phyloP scores from a whole-genome alignment of 1,284 basidiomycete genomes.

The Peniophora sp. region DNA sequence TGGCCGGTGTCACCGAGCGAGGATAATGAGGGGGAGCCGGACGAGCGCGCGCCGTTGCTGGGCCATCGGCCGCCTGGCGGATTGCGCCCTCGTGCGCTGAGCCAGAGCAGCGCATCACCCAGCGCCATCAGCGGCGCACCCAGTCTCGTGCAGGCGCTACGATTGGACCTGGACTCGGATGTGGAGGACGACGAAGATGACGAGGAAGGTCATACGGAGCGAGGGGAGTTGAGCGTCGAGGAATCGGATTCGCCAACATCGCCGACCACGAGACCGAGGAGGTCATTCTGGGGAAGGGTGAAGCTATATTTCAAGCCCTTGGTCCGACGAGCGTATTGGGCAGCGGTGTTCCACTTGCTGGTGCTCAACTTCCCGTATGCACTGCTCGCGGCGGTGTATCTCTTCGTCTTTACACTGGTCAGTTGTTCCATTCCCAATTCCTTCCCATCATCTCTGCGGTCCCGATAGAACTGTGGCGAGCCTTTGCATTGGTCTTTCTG shows the following conservation, averaged over 20 bases:
- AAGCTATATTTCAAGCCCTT: conserved; percentile 59
- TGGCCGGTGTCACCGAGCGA: no score
- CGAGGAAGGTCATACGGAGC: conserved; percentile 11
- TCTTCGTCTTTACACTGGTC: conserved; percentile 73
- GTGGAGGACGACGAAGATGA: conserved; percentile 23
- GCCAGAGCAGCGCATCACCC: conserved; percentile 43
- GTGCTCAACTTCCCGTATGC: conserved; percentile 72
- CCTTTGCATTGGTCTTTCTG: background rate
- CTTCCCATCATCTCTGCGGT: background rate
- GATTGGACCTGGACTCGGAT: conserved; percentile 33
- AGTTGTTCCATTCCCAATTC: conserved; percentile 18
- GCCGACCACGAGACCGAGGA: conserved; percentile 8
- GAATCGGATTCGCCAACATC: background rate
- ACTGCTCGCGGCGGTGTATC: conserved; percentile 60
- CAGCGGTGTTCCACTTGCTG: conserved; percentile 56
- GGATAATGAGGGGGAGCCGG: background rate
- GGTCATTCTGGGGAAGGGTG: conserved; percentile 21
- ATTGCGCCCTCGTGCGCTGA: conserved; percentile 40
- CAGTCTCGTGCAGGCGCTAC: conserved; percentile 58
- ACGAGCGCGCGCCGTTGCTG: background rate
- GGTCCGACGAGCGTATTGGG: conserved; percentile 44
- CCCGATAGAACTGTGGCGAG: background rate
- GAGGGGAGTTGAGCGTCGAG: conserved; percentile 10
- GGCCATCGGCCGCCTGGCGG: background rate
- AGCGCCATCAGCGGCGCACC: conserved; percentile 44